Evolutionary conservation across 2,329 filamentous ascomycete species (phyloP).

Genomic region (Scleromitrula shiraiana): DNA sequence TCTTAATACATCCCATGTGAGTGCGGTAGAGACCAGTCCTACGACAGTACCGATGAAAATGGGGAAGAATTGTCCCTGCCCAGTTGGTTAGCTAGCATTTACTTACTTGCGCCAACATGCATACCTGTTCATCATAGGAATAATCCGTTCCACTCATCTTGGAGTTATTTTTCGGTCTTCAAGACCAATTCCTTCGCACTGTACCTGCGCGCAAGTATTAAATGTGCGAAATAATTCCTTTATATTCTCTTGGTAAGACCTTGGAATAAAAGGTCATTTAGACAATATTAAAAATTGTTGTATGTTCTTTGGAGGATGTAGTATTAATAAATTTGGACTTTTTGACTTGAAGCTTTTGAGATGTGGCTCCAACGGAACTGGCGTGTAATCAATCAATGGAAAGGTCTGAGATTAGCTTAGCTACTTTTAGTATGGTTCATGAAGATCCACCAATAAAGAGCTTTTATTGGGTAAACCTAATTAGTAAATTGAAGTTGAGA

Average conservation of each 20-base stretch:
- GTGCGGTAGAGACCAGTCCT: constrained; percentile 77
- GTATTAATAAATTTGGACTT: constrained; percentile 1
- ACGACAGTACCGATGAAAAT: constrained; percentile 94
- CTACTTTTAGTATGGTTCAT: not conserved
- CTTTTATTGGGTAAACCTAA: not conserved
- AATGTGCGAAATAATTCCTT: not conserved
- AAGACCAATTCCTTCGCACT: constrained; percentile 15
- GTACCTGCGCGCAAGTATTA: constrained; percentile 19
- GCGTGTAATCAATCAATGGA: not conserved
- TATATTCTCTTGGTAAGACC: not conserved
- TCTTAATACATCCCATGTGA: constrained; percentile 82
- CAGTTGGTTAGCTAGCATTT: constrained; percentile 12
- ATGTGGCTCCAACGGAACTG: constrained; percentile 9
- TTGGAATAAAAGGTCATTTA: constrained; percentile 1
- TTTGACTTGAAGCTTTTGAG: constrained; percentile 5
- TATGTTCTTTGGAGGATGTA: not conserved
- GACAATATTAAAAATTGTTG: not conserved
- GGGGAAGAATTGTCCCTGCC: constrained; percentile 90
- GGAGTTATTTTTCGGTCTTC: constrained; percentile 18
- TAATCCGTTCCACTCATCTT: constrained; percentile 59
- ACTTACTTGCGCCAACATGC: constrained; percentile 11
- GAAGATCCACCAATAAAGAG: not conserved
- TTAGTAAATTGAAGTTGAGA: not conserved
- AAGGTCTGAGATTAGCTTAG: not conserved
- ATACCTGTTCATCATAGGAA: constrained; percentile 90